Evolutionary conservation across 2,329 filamentous ascomycete genomes (phyloP).

Genomic region (Aspergillus intermedius): DNA sequence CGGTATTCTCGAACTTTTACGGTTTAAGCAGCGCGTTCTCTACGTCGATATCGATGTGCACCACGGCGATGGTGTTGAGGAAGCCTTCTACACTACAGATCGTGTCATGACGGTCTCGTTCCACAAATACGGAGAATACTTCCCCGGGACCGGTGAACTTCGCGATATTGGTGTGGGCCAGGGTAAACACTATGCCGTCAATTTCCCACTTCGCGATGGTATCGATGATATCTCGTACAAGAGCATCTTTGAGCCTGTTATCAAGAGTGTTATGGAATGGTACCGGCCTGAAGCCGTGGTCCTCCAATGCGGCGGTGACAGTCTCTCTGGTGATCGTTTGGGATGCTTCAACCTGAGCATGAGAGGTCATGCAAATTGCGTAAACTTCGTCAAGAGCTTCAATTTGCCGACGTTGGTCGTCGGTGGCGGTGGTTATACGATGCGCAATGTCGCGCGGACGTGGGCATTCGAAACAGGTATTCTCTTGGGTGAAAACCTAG

Average conservation of each 20-base stretch:
- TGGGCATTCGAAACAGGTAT: slow-evolving; percentile 68
- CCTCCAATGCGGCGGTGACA: slow-evolving; percentile 63
- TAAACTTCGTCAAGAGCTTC: slow-evolving; percentile 63
- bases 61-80: slow-evolving; percentile 63
- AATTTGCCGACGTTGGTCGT: slow-evolving; percentile 59
- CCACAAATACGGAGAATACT: slow-evolving; percentile 68
- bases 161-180: slow-evolving; percentile 62
- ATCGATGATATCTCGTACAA: slow-evolving; percentile 64
- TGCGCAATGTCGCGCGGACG: slow-evolving; percentile 58
- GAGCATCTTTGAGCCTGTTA: slow-evolving; percentile 62
- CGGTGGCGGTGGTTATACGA: slow-evolving; percentile 63
- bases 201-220: slow-evolving; percentile 63
- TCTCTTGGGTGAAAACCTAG: slow-evolving; percentile 75
- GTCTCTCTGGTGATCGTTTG: slow-evolving; percentile 59
- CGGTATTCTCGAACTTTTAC: slow-evolving; percentile 58
- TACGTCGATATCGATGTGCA: slow-evolving; percentile 65
- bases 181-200: slow-evolving; percentile 63
- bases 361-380: slow-evolving; percentile 64
- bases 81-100: slow-evolving; percentile 65
- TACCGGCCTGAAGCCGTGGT: slow-evolving; percentile 63
- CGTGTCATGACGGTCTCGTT: slow-evolving; percentile 67
- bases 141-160: slow-evolving; percentile 63
- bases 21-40: slow-evolving; percentile 58
- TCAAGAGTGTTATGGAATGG: slow-evolving; percentile 62
- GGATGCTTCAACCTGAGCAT: slow-evolving; percentile 67